These are phyloP conservation scores for Fusarium chuoi DNA, from an alignment of 2,329 filamentous ascomycete species.

Conservation along the genomic window DNA sequence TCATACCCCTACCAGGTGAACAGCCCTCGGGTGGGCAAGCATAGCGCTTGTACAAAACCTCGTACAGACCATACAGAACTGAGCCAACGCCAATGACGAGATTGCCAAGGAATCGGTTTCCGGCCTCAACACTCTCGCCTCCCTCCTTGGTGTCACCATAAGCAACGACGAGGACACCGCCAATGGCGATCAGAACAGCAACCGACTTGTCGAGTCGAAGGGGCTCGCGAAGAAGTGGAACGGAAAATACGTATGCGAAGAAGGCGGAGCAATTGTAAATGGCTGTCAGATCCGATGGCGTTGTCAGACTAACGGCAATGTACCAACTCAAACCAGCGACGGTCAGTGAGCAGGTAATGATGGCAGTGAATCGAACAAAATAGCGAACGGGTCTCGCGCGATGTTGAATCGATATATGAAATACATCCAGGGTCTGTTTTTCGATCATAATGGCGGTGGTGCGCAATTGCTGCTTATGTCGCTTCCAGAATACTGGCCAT, in stretches of 20 bases:
- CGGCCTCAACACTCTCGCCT: constrained; percentile 60
- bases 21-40: constrained; percentile 94
- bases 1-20: constrained; percentile 85
- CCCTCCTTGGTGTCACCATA: constrained; percentile 78
- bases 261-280: constrained; percentile 99
- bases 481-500: constrained; percentile 87
- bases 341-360: constrained; percentile 87
- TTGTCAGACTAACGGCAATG: constrained; percentile 91
- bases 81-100: constrained; percentile 91
- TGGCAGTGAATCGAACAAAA: constrained; percentile 80
- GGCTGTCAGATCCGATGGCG: constrained; percentile 90
- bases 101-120: constrained; percentile 83
- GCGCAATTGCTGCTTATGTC: constrained; percentile 61
- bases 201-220: constrained; percentile 85
- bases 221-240: constrained; percentile 87
- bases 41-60: constrained; percentile 93
- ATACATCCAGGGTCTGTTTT: constrained; percentile 76
- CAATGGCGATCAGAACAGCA: constrained; percentile 86
- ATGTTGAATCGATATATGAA: constrained; percentile 52
- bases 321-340: constrained; percentile 96
- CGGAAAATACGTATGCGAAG: constrained; percentile 97
- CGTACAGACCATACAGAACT: constrained; percentile 95
- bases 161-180: constrained; percentile 92
- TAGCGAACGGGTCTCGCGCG: constrained; percentile 67
- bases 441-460: constrained; percentile 83